Evolutionary conservation across 1,284 basidiomycete genomes (phyloP).

Genomic region (Amylostereum chailletii): DNA sequence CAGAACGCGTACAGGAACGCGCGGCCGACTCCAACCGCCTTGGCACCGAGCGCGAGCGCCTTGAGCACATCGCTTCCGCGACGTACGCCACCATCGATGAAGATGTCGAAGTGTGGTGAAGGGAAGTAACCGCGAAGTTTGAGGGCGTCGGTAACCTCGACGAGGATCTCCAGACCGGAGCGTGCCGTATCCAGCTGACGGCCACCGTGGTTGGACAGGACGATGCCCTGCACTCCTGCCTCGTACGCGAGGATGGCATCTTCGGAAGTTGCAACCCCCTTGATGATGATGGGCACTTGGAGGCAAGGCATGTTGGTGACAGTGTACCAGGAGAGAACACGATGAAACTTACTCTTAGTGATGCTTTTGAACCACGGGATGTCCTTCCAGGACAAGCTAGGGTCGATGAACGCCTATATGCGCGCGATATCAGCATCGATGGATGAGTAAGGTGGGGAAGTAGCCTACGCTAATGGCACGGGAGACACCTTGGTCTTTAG

Average conservation of each 20-base stretch:
- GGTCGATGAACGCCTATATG: constrained; percentile 85
- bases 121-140: constrained; percentile 56
- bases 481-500: too few relatives aligned
- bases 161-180: constrained; percentile 85
- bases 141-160: constrained; percentile 77
- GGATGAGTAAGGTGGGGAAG: neutral
- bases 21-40: constrained; percentile 67
- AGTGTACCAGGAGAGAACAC: neutral
- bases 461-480: too few relatives aligned
- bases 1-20: constrained; percentile 89
- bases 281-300: constrained; percentile 83
- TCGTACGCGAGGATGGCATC: constrained; percentile 89
- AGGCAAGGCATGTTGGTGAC: neutral
- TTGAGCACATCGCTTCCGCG: constrained; percentile 90
- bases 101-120: constrained; percentile 74
- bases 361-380: constrained; percentile 84
- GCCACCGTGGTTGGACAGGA: constrained; percentile 89
- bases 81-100: constrained; percentile 89
- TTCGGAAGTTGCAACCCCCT: constrained; percentile 93
- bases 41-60: constrained; percentile 87
- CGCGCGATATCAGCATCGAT: constrained; percentile 2
- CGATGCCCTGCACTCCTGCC: constrained; percentile 71
- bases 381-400: constrained; percentile 81
- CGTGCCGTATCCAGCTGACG: constrained; percentile 89
- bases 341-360: constrained; percentile 57